These are phyloP conservation scores for Cajanus cajan DNA, from an alignment of 306 rosid species.

Conservation along the genomic window DNA sequence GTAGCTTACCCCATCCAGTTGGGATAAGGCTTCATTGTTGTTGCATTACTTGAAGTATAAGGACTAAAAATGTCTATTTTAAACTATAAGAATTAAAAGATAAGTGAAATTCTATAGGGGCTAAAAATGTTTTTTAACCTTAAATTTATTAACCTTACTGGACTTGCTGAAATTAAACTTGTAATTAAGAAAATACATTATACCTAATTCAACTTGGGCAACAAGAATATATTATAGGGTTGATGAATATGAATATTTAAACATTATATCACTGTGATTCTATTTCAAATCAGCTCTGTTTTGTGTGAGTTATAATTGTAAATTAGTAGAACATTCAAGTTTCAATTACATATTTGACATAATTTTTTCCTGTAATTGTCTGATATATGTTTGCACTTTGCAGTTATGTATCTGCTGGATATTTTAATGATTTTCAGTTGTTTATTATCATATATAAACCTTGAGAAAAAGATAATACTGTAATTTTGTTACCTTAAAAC, in stretches of 20 bases:
- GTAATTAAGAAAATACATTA: not conserved
- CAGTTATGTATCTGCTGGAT: not conserved
- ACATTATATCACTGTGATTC: not conserved
- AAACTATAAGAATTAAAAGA: too few species aligned
- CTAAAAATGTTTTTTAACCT: too few species aligned
- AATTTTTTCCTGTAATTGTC: not conserved
- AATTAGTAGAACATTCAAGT: not conserved
- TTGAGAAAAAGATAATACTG: not conserved
- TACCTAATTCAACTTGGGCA: not conserved
- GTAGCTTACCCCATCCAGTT: not conserved
- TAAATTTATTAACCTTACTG: not conserved
- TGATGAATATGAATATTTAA: not conserved
- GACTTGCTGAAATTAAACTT: not conserved
- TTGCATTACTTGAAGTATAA: too few species aligned
- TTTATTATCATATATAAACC: not conserved
- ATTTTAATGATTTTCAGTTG: conserved; percentile 15
- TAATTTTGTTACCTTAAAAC: not conserved
- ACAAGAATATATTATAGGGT: not conserved
- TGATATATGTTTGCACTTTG: not conserved
- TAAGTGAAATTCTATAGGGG: too few species aligned
- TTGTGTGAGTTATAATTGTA: not conserved
- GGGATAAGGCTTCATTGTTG: not conserved
- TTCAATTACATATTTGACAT: not conserved
- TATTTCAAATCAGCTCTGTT: not conserved
- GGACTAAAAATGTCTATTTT: too few species aligned